Percentiles rank a stretch among this genome's conserved stretches.
These are phyloP conservation scores for Kazachstania kunashirensis DNA, from an alignment of 805 yeast genomes.

Conservation along the genomic window DNA sequence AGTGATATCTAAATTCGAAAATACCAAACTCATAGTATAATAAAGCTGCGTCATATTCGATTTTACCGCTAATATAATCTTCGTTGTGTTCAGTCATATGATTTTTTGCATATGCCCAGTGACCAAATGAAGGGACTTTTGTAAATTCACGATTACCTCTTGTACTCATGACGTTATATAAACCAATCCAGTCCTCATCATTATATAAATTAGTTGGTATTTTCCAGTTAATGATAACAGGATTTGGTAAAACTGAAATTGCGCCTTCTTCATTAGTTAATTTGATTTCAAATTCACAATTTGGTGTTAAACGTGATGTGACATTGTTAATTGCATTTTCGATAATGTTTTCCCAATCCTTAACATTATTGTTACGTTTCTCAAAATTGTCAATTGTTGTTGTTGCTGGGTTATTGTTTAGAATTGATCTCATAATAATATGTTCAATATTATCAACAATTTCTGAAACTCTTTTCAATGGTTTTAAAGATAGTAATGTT, in stretches of 20 bases:
- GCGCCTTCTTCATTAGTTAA: constrained; percentile 22
- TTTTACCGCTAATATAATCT: constrained; percentile 34
- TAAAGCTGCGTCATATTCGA: constrained; percentile 39
- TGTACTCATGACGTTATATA: constrained; percentile 55
- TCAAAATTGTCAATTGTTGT: background rate
- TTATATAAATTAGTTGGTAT: constrained; percentile 40
- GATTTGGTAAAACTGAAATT: constrained; percentile 28
- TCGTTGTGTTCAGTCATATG: constrained; percentile 7
- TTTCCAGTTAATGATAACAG: constrained; percentile 46
- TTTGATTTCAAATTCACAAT: constrained; percentile 24
- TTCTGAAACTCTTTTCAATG: constrained; percentile 30
- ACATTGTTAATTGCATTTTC: constrained; percentile 15
- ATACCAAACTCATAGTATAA: constrained; percentile 59
- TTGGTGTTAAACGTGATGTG: constrained; percentile 16
- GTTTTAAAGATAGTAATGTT: constrained; percentile 30
- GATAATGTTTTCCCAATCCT: constrained; percentile 16
- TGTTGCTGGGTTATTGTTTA: background rate
- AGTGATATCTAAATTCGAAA: constrained; percentile 67
- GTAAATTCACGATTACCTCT: constrained; percentile 48
- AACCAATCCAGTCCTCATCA: constrained; percentile 63
- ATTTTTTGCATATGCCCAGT: constrained; percentile 46
- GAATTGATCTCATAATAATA: constrained; percentile 12
- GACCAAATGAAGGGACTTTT: constrained; percentile 49
- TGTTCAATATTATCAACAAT: constrained; percentile 35
- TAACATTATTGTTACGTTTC: constrained; percentile 2